These are phyloP conservation scores for Helichrysum umbraculigerum DNA, from an alignment of 129 eudicot genomes.

Conservation along the genomic window DNA sequence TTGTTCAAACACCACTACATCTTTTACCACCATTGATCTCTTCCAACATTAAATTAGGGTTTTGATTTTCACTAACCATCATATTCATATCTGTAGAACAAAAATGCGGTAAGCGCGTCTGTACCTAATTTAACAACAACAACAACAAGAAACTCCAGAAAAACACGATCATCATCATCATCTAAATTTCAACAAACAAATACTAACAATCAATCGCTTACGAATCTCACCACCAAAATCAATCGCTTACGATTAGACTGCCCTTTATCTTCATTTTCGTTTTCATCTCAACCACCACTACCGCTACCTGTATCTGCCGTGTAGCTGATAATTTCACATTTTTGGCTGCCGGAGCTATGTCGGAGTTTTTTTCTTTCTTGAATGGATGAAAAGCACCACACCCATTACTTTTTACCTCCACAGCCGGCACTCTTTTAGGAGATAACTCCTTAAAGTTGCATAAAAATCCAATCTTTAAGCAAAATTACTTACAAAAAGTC, in stretches of 20 bases:
- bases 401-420: slow-evolving; percentile 79
- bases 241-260: slow-evolving; percentile 68
- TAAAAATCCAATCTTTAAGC: slow-evolving; percentile 27
- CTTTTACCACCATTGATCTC: no score
- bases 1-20: no score
- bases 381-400: slow-evolving; percentile 93
- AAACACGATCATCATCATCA: no score
- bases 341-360: slow-evolving; percentile 25
- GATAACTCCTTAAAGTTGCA: slow-evolving; percentile 43
- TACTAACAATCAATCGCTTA: no score
- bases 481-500: not conserved
- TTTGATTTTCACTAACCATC: no score
- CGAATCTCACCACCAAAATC: no score
- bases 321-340: slow-evolving; percentile 3
- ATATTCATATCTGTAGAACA: no score
- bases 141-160: no score
- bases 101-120: no score
- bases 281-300: slow-evolving; percentile 42
- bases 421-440: slow-evolving; percentile 50
- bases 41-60: no score
- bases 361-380: slow-evolving; percentile 49
- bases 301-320: slow-evolving; percentile 60
- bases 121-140: no score
- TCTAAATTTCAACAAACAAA: no score
- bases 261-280: slow-evolving; percentile 59